Evolutionary conservation across 441 rosid species (phyloP).

Genomic region (Pelargonium myrrhifolium): DNA sequence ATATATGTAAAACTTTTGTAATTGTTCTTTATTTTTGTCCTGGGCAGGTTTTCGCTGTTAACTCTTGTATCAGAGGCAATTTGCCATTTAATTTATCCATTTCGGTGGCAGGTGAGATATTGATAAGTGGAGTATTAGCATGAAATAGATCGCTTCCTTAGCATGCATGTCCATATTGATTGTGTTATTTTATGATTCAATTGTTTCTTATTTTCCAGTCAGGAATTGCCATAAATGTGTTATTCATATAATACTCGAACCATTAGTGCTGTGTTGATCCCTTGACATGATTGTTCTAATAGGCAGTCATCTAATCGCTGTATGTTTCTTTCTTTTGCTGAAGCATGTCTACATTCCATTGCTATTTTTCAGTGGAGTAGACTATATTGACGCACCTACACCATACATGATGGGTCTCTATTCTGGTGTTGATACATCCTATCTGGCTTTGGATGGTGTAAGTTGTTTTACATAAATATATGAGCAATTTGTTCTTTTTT

Average conservation of each 20-base stretch:
- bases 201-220: background rate
- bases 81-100: slow-evolving; percentile 96
- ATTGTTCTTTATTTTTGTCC: slow-evolving; percentile 16
- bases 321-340: slow-evolving; percentile 62
- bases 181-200: background rate
- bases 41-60: slow-evolving; percentile 75
- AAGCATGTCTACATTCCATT: slow-evolving; percentile 99
- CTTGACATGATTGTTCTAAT: slow-evolving; percentile 18
- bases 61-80: slow-evolving; percentile 90
- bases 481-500: background rate
- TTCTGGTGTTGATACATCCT: slow-evolving; percentile 83
- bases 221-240: slow-evolving; percentile 15
- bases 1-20: slow-evolving; percentile 3
- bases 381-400: slow-evolving; percentile 97
- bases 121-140: slow-evolving; percentile 6
- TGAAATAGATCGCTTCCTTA: background rate
- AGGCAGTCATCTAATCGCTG: slow-evolving; percentile 37
- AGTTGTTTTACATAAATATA: slow-evolving; percentile 30
- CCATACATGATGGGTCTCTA: slow-evolving; percentile 99
- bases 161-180: background rate
- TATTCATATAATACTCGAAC: slow-evolving; percentile 14
- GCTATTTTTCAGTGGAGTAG: slow-evolving; percentile 99
- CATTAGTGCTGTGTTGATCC: slow-evolving; percentile 10
- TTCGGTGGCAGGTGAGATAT: slow-evolving; percentile 87
- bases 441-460: slow-evolving; percentile 93